Evolutionary conservation across 2,329 filamentous ascomycete species (phyloP).

Genomic region (Periglandula ipomoeae): DNA sequence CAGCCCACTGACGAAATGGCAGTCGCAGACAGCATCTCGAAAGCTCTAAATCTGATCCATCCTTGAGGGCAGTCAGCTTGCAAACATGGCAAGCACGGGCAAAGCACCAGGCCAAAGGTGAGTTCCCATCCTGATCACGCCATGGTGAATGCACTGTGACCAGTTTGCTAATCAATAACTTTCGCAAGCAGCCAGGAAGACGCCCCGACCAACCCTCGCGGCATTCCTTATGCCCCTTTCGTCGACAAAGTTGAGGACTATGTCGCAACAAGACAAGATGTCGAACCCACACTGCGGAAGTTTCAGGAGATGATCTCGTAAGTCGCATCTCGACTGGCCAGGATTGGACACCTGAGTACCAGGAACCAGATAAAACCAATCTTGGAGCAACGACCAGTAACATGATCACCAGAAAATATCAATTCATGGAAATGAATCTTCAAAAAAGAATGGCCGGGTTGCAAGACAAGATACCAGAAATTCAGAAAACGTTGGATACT

Average conservation of each 20-base stretch:
- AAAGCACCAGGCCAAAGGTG: conserved; percentile 28
- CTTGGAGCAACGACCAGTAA: conserved; percentile 4
- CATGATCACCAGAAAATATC: conserved; percentile 67
- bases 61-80: conserved; percentile 14
- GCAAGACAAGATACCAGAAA: conserved; percentile 93
- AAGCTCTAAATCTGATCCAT: conserved; percentile 15
- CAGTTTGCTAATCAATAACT: background rate
- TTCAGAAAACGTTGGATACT: conserved; percentile 89
- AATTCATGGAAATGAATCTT: conserved; percentile 97
- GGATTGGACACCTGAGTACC: background rate
- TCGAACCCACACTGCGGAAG: conserved; percentile 69
- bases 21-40: conserved; percentile 19
- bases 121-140: conserved; percentile 7
- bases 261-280: conserved; percentile 66
- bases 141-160: background rate
- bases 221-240: conserved; percentile 76
- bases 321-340: conserved; percentile 20
- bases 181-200: conserved; percentile 31
- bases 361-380: background rate
- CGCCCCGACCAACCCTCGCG: conserved; percentile 64
- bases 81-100: conserved; percentile 31
- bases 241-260: conserved; percentile 87
- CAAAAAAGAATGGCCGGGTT: conserved; percentile 73
- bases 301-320: conserved; percentile 95
- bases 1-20: conserved; percentile 22